These are phyloP conservation scores for Poa annua DNA, from an alignment of 176 grass and related monocot species.

Conservation along the genomic window DNA sequence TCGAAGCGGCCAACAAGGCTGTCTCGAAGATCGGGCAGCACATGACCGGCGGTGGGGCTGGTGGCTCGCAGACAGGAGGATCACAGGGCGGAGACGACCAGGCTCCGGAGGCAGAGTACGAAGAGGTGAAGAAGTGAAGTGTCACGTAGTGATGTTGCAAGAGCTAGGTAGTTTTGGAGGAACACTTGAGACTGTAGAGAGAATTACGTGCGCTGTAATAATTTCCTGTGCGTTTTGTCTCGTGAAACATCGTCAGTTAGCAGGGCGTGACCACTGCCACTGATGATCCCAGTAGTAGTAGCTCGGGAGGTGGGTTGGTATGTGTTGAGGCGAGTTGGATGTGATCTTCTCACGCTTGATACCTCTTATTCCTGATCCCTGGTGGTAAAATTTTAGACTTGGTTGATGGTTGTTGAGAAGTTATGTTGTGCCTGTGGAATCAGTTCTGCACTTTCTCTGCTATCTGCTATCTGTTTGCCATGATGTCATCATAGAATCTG, in stretches of 20 bases:
- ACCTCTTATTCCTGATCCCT: not conserved
- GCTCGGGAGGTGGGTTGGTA: not conserved
- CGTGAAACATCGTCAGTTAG: not conserved
- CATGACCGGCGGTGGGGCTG: conserved; percentile 33
- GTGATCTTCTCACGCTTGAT: not conserved
- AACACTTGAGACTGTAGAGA: conserved; percentile 4
- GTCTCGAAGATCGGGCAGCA: conserved; percentile 47
- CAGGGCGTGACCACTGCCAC: not conserved
- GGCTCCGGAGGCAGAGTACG: conserved; percentile 48
- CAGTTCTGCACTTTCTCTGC: too few species aligned
- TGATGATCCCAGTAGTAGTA: not conserved
- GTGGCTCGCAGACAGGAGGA: not conserved
- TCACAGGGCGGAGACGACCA: conserved; percentile 30
- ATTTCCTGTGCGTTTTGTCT: not conserved
- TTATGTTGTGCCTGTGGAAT: not conserved
- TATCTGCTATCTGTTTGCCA: too few species aligned
- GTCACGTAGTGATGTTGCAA: not conserved
- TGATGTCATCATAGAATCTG: too few species aligned
- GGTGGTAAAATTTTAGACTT: not conserved
- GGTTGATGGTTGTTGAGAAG: not conserved
- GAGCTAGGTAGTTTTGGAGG: not conserved
- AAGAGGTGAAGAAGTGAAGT: conserved; percentile 48
- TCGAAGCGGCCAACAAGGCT: conserved; percentile 35
- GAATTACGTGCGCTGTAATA: conserved; percentile 15
- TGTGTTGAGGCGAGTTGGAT: not conserved